Evolutionary conservation across 768 basidiomycete genomes (phyloP).

Genomic region (Punctularia strigosozonata): DNA sequence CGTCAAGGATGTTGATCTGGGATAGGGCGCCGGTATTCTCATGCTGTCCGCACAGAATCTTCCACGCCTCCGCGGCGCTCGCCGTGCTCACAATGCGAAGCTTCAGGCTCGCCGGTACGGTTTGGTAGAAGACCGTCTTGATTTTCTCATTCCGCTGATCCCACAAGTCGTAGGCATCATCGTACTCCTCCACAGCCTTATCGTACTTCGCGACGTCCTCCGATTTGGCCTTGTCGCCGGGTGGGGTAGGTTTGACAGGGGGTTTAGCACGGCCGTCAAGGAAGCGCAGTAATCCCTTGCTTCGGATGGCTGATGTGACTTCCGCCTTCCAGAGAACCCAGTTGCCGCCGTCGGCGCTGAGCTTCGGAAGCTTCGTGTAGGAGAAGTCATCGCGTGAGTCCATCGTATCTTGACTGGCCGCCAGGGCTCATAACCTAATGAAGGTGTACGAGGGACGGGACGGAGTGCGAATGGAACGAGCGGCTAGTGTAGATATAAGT

Average conservation of each 20-base stretch:
- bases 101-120: slow-evolving; percentile 6
- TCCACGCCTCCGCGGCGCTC: slow-evolving; percentile 5
- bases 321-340: slow-evolving; percentile 6
- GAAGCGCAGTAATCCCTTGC: slow-evolving; percentile 6
- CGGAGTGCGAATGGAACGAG: too few relatives aligned
- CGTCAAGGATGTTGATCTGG: too few relatives aligned
- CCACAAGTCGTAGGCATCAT: slow-evolving; percentile 4
- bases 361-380: slow-evolving; percentile 3
- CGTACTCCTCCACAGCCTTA: slow-evolving; percentile 6
- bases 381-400: not conserved
- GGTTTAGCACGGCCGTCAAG: slow-evolving; percentile 5
- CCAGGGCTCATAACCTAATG: slow-evolving; percentile 10
- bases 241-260: slow-evolving; percentile 1
- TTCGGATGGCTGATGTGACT: slow-evolving; percentile 4
- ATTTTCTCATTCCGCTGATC: slow-evolving; percentile 4
- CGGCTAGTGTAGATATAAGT: too few relatives aligned
- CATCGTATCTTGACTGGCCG: slow-evolving; percentile 2
- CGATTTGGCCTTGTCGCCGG: slow-evolving; percentile 4
- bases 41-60: slow-evolving; percentile 3
- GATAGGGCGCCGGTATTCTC: too few relatives aligned
- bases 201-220: too few relatives aligned
- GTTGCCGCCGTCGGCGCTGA: slow-evolving; percentile 6
- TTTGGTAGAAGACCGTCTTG: slow-evolving; percentile 5
- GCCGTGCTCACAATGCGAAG: slow-evolving; percentile 1
- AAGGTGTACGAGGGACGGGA: too few relatives aligned